Conservation (phyloP, 2,329 filamentous ascomycete genomes). For the Aspergillus fructus region DNA sequence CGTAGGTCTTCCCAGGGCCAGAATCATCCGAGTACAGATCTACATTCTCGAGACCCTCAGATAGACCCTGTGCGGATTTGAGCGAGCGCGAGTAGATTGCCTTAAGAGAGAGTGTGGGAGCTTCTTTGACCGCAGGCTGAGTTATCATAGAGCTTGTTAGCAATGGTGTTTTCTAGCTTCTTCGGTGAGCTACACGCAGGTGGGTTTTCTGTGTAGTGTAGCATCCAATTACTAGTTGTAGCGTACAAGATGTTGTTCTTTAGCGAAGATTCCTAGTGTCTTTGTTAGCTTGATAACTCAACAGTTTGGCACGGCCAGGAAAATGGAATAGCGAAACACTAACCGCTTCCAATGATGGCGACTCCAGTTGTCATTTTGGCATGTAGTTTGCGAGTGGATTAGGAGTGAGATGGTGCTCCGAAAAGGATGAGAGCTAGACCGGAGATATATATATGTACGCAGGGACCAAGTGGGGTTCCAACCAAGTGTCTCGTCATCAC, state of each 20-base stretch:
- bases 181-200: too few relatives aligned
- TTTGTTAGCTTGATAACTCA: background rate
- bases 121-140: constrained; percentile 53
- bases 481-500: background rate
- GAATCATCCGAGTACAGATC: constrained; percentile 59
- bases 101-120: constrained; percentile 48
- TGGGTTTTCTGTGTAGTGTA: background rate
- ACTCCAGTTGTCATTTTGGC: constrained; percentile 44
- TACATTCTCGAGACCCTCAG: constrained; percentile 34
- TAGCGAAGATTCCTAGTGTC: constrained; percentile 53
- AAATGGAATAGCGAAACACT: background rate
- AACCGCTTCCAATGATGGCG: constrained; percentile 55
- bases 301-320: background rate
- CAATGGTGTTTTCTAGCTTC: background rate
- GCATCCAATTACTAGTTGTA: background rate
- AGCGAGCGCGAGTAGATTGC: constrained; percentile 61
- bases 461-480: background rate
- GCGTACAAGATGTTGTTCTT: constrained; percentile 54
- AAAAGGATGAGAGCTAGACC: background rate
- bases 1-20: constrained; percentile 43
- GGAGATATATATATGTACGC: background rate
- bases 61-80: constrained; percentile 51
- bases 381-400: background rate
- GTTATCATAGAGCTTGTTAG: background rate
- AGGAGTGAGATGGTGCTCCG: background rate